Base-by-base conservation (phyloP, 306 rosid genomes). In the Vicia sativa region DNA sequence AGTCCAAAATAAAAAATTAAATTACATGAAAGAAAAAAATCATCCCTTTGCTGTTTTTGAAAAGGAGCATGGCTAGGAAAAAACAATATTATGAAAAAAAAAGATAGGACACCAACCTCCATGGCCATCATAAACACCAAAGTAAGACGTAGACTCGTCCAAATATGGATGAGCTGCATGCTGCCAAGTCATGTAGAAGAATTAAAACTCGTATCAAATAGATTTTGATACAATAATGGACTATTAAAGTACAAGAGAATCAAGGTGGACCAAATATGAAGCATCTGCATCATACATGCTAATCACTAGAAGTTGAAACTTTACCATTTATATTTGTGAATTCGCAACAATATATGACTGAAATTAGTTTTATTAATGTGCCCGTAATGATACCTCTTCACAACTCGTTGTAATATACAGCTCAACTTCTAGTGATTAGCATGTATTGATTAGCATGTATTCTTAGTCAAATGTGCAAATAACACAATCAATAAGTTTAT, bases 51-150 rank as follows among this genome's bases (percentile, higher is more conserved):
- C 37, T 37, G 38, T 12, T 25, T 64, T 37, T 13, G 19, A 9
- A 55, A 77, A 71, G 45, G 63, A 38, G 26, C 9, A 71, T 48
- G 74, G 59, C 41, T 60, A 39, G 45, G 26, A 35, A 34, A 35
- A 56, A 9, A 55, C 54, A 23, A 34, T 29, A 57, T 14, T 43
- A 44, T 35, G 49, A 41, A 71, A 68, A 38, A 7, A 42, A 23
- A 18, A 71, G 56, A 42, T 13, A 15, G 52, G 35, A 72, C 39
- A 53, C 87, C 29, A 34, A 90, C 97, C 99, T 86, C 99, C 99
- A 85, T 93, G 99, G 26, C 99, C 99, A 72, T 93, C 99, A 73
- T 83, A 93, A 79, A 93, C 99, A 52, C 87, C 99, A 78, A 93
- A 90, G 84, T 86, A 90, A 37, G 97, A 90, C 2, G 99, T 93